Percentiles rank a stretch among this genome's conserved stretches.
Conservation (phyloP, 2,329 filamentous ascomycete genomes). For the Cordyceps pruinosa region DNA sequence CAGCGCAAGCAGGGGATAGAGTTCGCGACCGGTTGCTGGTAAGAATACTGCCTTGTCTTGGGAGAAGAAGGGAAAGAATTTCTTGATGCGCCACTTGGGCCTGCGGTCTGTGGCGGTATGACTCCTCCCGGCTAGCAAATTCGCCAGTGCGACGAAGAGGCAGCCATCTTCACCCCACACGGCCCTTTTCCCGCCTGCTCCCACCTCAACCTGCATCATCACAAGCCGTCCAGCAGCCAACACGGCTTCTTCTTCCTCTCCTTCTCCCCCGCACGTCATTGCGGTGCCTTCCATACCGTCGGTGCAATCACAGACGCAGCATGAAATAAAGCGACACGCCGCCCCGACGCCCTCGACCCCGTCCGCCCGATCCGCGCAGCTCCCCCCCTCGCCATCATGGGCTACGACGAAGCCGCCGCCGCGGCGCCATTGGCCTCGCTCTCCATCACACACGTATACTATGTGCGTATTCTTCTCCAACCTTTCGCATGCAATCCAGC, state of each 20-base stretch:
- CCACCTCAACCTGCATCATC: background rate
- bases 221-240: background rate
- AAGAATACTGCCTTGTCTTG: background rate
- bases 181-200: too few species aligned
- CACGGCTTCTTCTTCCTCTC: background rate
- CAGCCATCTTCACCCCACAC: background rate
- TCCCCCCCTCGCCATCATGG: background rate
- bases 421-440: conserved; percentile 69
- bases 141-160: too few species aligned
- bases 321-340: background rate
- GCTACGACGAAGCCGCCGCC: conserved; percentile 5
- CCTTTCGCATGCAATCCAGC: too few species aligned
- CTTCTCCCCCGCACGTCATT: background rate
- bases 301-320: background rate
- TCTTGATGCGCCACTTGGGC: background rate
- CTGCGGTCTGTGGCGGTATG: background rate
- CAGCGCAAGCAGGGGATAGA: background rate
- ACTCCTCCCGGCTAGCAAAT: background rate
- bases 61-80: background rate
- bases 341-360: background rate
- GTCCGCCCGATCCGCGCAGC: background rate
- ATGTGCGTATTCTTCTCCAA: conserved; percentile 53
- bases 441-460: conserved; percentile 92
- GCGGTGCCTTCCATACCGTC: background rate
- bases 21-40: background rate